Evolutionary conservation across 805 yeast species (phyloP).

Genomic region (Saturnispora quitensis): DNA sequence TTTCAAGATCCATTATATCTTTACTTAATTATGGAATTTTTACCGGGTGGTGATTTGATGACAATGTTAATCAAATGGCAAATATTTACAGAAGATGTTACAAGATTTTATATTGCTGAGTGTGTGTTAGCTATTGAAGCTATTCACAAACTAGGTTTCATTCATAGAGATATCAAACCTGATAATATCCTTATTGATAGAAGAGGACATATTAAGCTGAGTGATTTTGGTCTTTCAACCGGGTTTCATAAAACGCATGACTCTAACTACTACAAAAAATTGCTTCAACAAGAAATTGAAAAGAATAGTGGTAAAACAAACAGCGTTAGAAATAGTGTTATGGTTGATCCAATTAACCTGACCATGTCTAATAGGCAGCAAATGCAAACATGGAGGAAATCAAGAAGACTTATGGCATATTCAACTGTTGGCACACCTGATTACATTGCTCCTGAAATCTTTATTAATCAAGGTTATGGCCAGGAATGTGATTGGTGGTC

Average conservation of each 20-base stretch:
- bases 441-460: conserved; percentile 92
- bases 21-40: conserved; percentile 71
- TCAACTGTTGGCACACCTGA: conserved; percentile 97
- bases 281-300: conserved; percentile 53
- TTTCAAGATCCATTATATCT: conserved; percentile 72
- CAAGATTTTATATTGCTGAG: conserved; percentile 90
- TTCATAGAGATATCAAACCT: conserved; percentile 96
- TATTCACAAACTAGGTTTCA: conserved; percentile 84
- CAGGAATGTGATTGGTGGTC: conserved; percentile 99
- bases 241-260: conserved; percentile 95
- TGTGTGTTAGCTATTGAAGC: conserved; percentile 94
- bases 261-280: conserved; percentile 72
- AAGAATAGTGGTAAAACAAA: neutral
- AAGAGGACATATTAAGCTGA: conserved; percentile 54
- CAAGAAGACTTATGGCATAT: conserved; percentile 87
- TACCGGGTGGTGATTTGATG: conserved; percentile 85
- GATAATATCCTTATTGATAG: conserved; percentile 73
- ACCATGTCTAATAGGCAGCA: conserved; percentile 94
- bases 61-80: conserved; percentile 95
- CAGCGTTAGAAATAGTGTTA: conserved; percentile 59
- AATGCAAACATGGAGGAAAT: conserved; percentile 93
- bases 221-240: conserved; percentile 75
- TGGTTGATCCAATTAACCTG: conserved; percentile 90
- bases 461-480: conserved; percentile 87
- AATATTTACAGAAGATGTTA: conserved; percentile 86